Base-by-base conservation (phyloP, 495 filamentous ascomycete species). In the Lophiostoma macrostomum region DNA sequence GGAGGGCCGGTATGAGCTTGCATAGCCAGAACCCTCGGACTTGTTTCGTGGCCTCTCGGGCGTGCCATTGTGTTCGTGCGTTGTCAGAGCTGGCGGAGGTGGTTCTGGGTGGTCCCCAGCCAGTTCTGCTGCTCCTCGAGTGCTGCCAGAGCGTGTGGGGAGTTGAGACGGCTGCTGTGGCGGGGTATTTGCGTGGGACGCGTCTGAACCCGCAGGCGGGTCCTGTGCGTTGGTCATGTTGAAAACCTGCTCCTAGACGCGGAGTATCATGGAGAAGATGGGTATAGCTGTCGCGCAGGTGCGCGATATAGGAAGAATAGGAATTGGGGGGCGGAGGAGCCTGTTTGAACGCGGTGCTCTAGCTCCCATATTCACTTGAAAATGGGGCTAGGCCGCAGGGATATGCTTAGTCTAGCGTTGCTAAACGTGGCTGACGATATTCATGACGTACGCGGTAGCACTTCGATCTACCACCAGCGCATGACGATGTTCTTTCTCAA, bases 1-100 rank as follows among this genome's bases (percentile, higher is more conserved):
- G 31, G 43, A 43, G 14, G 51, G 57, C 5, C 57, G 50, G 34
- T 61, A 61, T 6, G 57, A 53, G 32, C 57, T 51, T 5, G 45
- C 44, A 28, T 61, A 61, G 19, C 14, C 32, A 11, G 57, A 61
- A 11, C 50, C 50, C 31, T 61, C 57, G 5, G 57, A 39, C 29
- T 61, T 61, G 16, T 14, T 43, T 18, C 37, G n/a, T 19, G 37
- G 35, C 39, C 38, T 31, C 11, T 50, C 43, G 14, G 25, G 29
- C 12, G 34, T 22, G 4, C 19, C 38, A 37, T 31, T 25, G 27
- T 42, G 36, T 14, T 39, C 44, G 13, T 7, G 14, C 14, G 8
- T 13, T 41, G 14, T 22, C 18, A n/a, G 28, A 8, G 22, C 24
- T 20, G 8, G 30, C 36, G 32, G 10, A 10, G 32, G 20, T 14